Evolutionary conservation across 225 moss, liverwort and hornwort genomes (phyloP).

Genomic region (Asterella californica): DNA sequence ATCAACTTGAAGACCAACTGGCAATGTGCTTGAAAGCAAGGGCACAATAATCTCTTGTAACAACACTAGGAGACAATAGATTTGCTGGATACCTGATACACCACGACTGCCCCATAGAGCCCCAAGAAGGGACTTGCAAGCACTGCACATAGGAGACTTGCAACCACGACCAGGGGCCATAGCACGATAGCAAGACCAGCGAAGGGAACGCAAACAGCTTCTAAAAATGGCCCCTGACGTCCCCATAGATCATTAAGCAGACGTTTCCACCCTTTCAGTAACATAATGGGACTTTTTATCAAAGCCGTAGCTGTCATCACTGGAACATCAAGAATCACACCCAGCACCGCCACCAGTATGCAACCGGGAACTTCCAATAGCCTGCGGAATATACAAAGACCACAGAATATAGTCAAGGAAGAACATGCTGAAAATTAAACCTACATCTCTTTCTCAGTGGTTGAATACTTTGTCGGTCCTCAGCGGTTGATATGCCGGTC

Average conservation of each 20-base stretch:
- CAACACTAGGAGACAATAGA: too few relatives aligned
- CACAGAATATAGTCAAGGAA: not conserved
- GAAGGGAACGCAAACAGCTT: constrained; percentile 73
- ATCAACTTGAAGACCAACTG: too few relatives aligned
- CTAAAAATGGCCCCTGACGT: constrained; percentile 59
- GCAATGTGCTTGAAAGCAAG: too few relatives aligned
- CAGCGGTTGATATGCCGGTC: too few relatives aligned
- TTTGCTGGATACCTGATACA: constrained; percentile 62
- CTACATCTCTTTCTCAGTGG: too few relatives aligned
- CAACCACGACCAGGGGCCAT: constrained; percentile 65
- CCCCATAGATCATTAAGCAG: constrained; percentile 65
- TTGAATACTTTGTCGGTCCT: too few relatives aligned
- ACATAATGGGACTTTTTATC: constrained; percentile 59
- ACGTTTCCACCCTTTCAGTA: constrained; percentile 72
- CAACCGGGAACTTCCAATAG: constrained; percentile 57
- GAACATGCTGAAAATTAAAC: not conserved
- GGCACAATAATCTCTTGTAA: too few relatives aligned
- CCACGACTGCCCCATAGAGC: constrained; percentile 70
- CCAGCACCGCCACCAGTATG: constrained; percentile 58
- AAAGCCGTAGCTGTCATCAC: constrained; percentile 52
- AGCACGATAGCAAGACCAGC: constrained; percentile 65
- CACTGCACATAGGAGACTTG: constrained; percentile 46
- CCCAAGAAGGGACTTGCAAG: constrained; percentile 62
- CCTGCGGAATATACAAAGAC: constrained; percentile 33
- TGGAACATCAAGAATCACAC: constrained; percentile 59